Percentiles rank a stretch among this genome's conserved stretches.
These are phyloP conservation scores for Cucurbita argyrosperma DNA, from an alignment of 306 rosid genomes.

Conservation along the genomic window DNA sequence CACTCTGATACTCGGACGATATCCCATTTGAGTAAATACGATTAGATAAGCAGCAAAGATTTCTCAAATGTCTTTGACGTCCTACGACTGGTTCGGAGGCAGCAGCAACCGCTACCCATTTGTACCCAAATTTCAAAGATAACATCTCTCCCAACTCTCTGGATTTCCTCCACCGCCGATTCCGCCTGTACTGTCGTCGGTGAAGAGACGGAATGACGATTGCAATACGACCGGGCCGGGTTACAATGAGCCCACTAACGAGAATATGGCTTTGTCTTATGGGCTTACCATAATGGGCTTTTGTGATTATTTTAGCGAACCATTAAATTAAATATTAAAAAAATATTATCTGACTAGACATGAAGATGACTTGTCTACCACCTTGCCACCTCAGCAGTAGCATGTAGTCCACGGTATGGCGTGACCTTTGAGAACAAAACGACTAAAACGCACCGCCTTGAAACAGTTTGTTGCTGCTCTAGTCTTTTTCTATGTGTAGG, in stretches of 20 bases:
- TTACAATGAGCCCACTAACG: neutral
- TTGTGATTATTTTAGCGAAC: no score
- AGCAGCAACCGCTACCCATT: neutral
- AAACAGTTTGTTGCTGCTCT: no score
- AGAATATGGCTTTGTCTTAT: neutral
- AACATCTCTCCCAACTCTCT: neutral
- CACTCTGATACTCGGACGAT: neutral
- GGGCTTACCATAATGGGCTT: neutral
- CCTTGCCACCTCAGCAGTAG: neutral
- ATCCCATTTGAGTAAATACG: neutral
- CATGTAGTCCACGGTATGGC: neutral
- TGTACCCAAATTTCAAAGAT: neutral
- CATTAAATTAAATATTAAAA: neutral
- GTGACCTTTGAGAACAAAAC: neutral
- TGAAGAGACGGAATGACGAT: neutral
- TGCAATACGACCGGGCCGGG: neutral
- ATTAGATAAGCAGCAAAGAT: neutral
- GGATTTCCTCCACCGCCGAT: neutral
- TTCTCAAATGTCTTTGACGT: neutral
- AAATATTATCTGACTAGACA: neutral
- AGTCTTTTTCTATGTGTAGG: neutral
- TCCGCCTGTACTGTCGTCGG: neutral
- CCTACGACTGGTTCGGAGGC: neutral
- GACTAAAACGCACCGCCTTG: neutral
- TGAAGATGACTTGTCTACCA: neutral